These are phyloP conservation scores for Linum lewisii DNA, from an alignment of 345 rosid species.

Conservation along the genomic window DNA sequence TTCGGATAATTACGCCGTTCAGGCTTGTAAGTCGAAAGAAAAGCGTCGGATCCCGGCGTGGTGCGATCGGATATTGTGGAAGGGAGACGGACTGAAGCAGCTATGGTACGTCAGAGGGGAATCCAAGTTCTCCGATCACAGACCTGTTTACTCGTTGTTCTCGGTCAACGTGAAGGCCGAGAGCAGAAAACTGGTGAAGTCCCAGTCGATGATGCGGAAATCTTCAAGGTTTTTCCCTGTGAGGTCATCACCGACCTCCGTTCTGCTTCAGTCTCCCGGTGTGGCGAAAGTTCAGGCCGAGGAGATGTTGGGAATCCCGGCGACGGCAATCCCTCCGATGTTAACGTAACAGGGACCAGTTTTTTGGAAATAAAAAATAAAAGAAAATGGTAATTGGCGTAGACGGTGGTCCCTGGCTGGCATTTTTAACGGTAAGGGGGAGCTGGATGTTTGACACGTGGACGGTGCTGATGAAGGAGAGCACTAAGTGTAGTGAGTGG, in stretches of 20 bases:
- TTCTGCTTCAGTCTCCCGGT: conserved; percentile 30
- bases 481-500: no score
- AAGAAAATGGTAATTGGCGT: not conserved
- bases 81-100: conserved; percentile 77
- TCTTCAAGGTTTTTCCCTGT: conserved; percentile 16
- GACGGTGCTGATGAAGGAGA: not conserved
- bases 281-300: conserved; percentile 73
- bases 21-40: conserved; percentile 45
- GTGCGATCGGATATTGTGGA: conserved; percentile 94
- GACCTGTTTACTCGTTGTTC: conserved; percentile 82
- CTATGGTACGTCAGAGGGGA: conserved; percentile 68
- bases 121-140: conserved; percentile 88
- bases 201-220: not conserved
- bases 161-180: conserved; percentile 38
- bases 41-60: conserved; percentile 87
- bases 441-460: not conserved
- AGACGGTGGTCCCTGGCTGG: conserved; percentile 5
- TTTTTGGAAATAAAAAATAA: not conserved
- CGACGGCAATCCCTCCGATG: not conserved
- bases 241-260: conserved; percentile 30
- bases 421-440: conserved; percentile 2
- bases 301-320: conserved; percentile 46
- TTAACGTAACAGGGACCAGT: not conserved
- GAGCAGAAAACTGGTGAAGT: conserved; percentile 12
- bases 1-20: conserved; percentile 63